Evolutionary conservation across 2,329 filamentous ascomycete genomes (phyloP), one percentile per base, ranked within the genome.

Genomic region (Colletotrichum sp.): DNA sequence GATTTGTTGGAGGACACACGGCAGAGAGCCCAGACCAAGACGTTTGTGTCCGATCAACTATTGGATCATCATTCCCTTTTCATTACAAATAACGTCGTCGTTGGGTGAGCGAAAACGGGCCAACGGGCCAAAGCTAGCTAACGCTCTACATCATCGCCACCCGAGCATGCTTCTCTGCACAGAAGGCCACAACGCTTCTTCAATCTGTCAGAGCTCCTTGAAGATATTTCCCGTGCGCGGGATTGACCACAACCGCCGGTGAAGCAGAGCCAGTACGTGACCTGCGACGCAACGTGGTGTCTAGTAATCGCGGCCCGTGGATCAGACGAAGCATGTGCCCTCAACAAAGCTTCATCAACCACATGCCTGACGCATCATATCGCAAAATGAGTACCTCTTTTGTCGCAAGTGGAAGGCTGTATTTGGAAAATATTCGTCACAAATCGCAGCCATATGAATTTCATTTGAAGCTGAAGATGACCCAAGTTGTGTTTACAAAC

Each of bases 321-420:
- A 75, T 34, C n/a, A 30, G 72, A 75, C 15, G 72, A 75, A 71
- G 24, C 15, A 68, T 66, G 64, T n/a, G 39, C 15, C 24, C 18
- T 9, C 10, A 63, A 30, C 59, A 32, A 65, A 65, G 34, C 62
- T 65, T 44, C 8, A 16, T 13, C 36, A 24, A 15, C 3, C 13
- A n/a, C 18, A 49, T 18, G n/a, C 6, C 2, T n/a, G 28, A 21
- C 18, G 1, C 18, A 52, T 16, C n/a, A 30, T 1, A 52, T 30
- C 7, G 1, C 24, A 28, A 18, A 0, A 49, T 15, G 28, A 21
- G n/a, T 7, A 8, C 6, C 36, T 28, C 5, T 9, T n/a, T 1
- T 21, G 6, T 21, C n/a, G 10, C n/a, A 52, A 52, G 12, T 13
- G 4, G n/a, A 21, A 0, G 44, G 6, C 44, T 52, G 10, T 1